Conservation (phyloP, 2,329 filamentous ascomycete genomes). For the Akanthomyces muscarius region DNA sequence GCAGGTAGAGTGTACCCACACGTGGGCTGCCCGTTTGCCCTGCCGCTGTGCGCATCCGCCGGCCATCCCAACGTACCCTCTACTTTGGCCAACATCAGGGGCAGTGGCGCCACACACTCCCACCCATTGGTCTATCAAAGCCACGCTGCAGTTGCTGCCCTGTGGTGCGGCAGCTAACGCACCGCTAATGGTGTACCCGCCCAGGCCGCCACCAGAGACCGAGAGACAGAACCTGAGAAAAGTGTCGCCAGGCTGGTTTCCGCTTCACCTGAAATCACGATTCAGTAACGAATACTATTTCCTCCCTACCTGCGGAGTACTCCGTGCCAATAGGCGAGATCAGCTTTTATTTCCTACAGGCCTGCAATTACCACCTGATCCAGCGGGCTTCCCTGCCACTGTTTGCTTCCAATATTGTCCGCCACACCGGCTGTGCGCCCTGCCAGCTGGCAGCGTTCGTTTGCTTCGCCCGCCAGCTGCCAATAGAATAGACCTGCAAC, state of each 20-base stretch:
- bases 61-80: background rate
- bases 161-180: conserved; percentile 13
- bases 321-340: background rate
- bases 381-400: background rate
- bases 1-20: background rate
- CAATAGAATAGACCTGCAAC: background rate
- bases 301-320: background rate
- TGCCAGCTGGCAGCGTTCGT: conserved; percentile 6
- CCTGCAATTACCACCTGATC: too few relatives aligned
- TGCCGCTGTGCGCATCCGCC: too few relatives aligned
- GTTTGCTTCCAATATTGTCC: background rate
- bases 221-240: background rate
- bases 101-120: background rate
- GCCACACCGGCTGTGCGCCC: background rate
- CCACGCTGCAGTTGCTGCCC: background rate
- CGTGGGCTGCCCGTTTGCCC: background rate
- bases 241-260: background rate
- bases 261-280: conserved; percentile 6
- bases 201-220: background rate
- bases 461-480: background rate
- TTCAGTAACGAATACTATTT: background rate
- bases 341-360: background rate
- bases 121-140: background rate
- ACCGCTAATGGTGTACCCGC: background rate
- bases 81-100: background rate